Base-by-base conservation (phyloP, 2,329 filamentous ascomycete species). In the Hymenoscyphus fraxineus region DNA sequence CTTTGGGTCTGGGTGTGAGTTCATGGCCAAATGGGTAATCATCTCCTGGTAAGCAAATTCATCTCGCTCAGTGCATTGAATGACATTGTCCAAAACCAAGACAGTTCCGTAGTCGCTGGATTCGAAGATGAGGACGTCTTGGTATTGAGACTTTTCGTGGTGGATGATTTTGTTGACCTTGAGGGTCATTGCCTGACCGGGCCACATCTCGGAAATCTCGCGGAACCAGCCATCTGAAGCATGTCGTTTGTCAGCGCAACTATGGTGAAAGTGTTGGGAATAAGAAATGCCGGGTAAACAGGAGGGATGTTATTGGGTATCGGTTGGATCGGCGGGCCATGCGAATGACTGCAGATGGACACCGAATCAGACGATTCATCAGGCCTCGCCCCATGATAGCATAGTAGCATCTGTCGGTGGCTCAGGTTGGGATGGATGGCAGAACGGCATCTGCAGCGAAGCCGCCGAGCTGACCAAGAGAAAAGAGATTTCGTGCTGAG, bases 31-130 rank as follows among this genome's bases (percentile, higher is more conserved):
- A 82, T 99, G 93, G 73, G 94, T 93, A 81, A 99, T 99, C 95
- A 99, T 99, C 87, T 99, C 95, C 85, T 99, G 95, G 88, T 97
- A 97, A 74, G 93, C 92, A 85, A 98, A 99, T 84, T 99, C 95
- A 77, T 99, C 93, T 71, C 94, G 89, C 87, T 99, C 95, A 73
- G 95, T 98, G 86, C 89, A 93, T 82, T 99, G 95, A 80, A 99
- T 97, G 78, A 97, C 95, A 78, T 98, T 98, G 86, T 99, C 95
- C 72, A 99, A 88, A 69, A 99, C 94, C 65, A 99, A 86, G 67
- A 98, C 94, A 76, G 88, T 96, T 79, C 95, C 95, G 80, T 98
- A 91, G 85, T 98, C 88, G 83, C 90, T 96, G 73, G 92, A 97
- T 85, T 99, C 91, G 83, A 99, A 99, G 83, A 98, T 92, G 75